phyloP scores from a whole-genome alignment of 2,329 filamentous ascomycete genomes.

The Pseudocercospora fijiensis region DNA sequence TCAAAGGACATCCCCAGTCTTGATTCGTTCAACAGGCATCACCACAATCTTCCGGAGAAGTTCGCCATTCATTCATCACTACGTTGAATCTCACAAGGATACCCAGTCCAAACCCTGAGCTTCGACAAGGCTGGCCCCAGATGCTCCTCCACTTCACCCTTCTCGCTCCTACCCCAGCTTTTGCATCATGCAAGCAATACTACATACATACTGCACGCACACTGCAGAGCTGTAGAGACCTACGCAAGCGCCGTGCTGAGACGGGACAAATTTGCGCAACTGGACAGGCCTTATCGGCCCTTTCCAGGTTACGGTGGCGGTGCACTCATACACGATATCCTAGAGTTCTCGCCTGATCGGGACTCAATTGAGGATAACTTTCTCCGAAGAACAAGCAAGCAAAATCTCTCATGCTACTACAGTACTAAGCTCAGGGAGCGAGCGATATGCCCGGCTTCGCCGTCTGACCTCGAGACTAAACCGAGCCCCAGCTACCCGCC shows the following conservation, averaged over 20 bases:
- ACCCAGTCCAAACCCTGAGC: background rate
- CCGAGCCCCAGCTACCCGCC: too few species aligned
- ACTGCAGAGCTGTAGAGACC: background rate
- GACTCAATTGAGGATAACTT: background rate
- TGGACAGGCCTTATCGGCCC: background rate
- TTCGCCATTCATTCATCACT: background rate
- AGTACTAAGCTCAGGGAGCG: background rate
- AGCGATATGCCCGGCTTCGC: too few species aligned
- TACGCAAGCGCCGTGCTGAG: background rate
- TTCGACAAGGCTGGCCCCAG: background rate
- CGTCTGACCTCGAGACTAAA: too few species aligned
- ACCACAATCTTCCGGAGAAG: slow-evolving; percentile 3
- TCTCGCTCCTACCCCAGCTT: background rate
- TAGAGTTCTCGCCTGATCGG: background rate
- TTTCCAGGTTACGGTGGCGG: background rate
- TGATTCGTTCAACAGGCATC: background rate
- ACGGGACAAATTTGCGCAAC: background rate
- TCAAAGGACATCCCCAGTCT: background rate
- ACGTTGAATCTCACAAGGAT: background rate
- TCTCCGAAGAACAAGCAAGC: background rate
- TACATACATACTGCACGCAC: slow-evolving; percentile 4
- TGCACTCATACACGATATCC: background rate
- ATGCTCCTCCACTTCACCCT: background rate
- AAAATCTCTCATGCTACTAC: background rate
- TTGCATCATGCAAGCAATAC: slow-evolving; percentile 9